Conservation (phyloP, 345 rosid species). For the Noccaea bulbosa region DNA sequence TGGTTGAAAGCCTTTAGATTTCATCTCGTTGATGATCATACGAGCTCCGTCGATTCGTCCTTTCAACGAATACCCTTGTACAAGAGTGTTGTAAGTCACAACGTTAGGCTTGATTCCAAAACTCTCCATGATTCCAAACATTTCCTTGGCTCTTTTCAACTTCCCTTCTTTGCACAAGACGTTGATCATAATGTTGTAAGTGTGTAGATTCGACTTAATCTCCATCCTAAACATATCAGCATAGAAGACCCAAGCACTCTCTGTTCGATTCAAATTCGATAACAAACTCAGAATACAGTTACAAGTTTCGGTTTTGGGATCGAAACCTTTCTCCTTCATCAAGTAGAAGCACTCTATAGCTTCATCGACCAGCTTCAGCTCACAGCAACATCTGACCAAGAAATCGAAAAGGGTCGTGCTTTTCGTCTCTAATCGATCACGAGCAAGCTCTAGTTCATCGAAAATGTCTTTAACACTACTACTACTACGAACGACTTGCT, state of each 20-base stretch:
- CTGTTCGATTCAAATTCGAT: slow-evolving; percentile 58
- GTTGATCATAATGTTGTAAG: slow-evolving; percentile 91
- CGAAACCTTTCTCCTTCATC: slow-evolving; percentile 68
- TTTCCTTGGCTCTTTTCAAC: slow-evolving; percentile 73
- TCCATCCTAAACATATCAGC: slow-evolving; percentile 94
- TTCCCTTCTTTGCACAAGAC: slow-evolving; percentile 86
- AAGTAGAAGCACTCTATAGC: slow-evolving; percentile 65
- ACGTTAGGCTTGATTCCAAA: slow-evolving; percentile 70
- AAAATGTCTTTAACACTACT: slow-evolving; percentile 51
- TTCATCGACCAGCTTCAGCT: slow-evolving; percentile 62
- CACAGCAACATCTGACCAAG: slow-evolving; percentile 66
- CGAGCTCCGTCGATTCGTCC: slow-evolving; percentile 78
- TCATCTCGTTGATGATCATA: slow-evolving; percentile 65
- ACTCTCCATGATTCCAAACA: slow-evolving; percentile 61
- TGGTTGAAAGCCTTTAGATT: slow-evolving; percentile 59
- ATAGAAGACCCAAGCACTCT: slow-evolving; percentile 76
- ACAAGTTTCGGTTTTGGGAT: slow-evolving; percentile 75
- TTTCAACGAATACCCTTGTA: slow-evolving; percentile 70
- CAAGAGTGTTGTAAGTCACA: slow-evolving; percentile 77
- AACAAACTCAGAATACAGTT: slow-evolving; percentile 67
- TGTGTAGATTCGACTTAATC: slow-evolving; percentile 67
- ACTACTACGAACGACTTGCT: slow-evolving; percentile 41
- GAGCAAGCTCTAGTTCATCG: slow-evolving; percentile 51
- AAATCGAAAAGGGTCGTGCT: slow-evolving; percentile 64
- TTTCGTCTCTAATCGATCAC: slow-evolving; percentile 51